These are phyloP conservation scores for Crotalaria pallida DNA, from an alignment of 306 rosid genomes.

Conservation along the genomic window DNA sequence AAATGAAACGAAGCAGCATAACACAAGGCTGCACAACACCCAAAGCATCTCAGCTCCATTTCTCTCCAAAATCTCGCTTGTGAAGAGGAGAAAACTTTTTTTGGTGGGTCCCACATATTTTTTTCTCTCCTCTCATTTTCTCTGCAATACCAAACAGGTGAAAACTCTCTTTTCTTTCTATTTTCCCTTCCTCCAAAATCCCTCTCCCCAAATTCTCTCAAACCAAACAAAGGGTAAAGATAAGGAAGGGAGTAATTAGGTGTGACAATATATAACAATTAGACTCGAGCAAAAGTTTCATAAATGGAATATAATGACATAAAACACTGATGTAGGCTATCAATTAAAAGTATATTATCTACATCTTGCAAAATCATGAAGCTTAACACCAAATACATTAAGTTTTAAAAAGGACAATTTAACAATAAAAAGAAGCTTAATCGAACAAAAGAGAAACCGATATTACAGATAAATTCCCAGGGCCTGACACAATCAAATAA, in stretches of 20 bases:
- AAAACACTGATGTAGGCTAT: not conserved
- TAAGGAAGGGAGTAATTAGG: not conserved
- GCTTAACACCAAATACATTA: not conserved
- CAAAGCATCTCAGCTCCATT: too few species aligned
- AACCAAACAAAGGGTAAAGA: too few species aligned
- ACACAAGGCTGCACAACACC: too few species aligned
- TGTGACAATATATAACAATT: not conserved
- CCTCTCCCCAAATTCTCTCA: too few species aligned
- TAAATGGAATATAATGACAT: not conserved
- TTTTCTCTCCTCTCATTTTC: too few species aligned
- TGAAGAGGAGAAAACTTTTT: too few species aligned
- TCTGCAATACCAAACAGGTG: too few species aligned
- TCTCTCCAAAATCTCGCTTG: too few species aligned
- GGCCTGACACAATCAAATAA: not conserved
- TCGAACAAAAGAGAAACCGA: not conserved
- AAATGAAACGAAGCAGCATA: too few species aligned
- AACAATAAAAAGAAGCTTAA: not conserved
- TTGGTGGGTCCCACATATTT: too few species aligned
- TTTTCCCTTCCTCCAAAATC: too few species aligned
- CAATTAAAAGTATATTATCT: not conserved
- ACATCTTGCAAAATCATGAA: not conserved
- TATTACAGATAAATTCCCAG: constrained; percentile 11
- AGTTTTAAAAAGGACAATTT: not conserved
- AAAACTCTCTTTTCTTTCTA: too few species aligned
- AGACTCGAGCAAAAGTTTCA: not conserved